Conservation (phyloP, 2,329 filamentous ascomycete species). For the Gnomoniopsis smithogilvyi region DNA sequence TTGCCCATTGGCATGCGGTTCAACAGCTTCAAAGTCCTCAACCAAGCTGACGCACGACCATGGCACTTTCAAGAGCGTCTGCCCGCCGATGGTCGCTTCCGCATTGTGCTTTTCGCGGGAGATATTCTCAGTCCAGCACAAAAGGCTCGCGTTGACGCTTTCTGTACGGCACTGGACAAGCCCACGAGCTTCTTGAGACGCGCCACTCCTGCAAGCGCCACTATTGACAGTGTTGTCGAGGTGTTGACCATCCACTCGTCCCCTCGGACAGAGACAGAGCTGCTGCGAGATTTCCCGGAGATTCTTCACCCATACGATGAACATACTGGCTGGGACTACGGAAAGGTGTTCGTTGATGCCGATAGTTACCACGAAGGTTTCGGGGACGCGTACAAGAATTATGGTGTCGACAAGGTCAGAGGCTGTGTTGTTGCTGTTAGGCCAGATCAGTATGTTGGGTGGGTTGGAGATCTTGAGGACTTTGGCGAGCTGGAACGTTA, state of each 20-base stretch:
- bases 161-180: slow-evolving; percentile 42
- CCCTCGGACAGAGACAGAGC: slow-evolving; percentile 43
- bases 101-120: slow-evolving; percentile 60
- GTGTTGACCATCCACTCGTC: slow-evolving; percentile 59
- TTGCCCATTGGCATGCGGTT: slow-evolving; percentile 55
- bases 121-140: slow-evolving; percentile 44
- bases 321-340: slow-evolving; percentile 51
- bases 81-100: slow-evolving; percentile 52
- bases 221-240: slow-evolving; percentile 44
- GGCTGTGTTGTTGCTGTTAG: slow-evolving; percentile 60
- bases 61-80: slow-evolving; percentile 57
- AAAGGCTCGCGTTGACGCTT: slow-evolving; percentile 38
- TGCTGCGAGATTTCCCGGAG: slow-evolving; percentile 47
- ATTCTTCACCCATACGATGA: slow-evolving; percentile 45
- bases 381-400: slow-evolving; percentile 50
- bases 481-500: not conserved
- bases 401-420: slow-evolving; percentile 51
- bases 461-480: not conserved
- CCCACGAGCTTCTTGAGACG: slow-evolving; percentile 36
- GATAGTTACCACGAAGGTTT: slow-evolving; percentile 50
- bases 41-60: slow-evolving; percentile 51
- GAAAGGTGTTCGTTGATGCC: slow-evolving; percentile 54
- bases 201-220: slow-evolving; percentile 29
- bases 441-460: slow-evolving; percentile 62
- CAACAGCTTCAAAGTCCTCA: slow-evolving; percentile 56